Evolutionary conservation across 2,329 filamentous ascomycete genomes (phyloP).

Genomic region (Penicillium janthinellum): DNA sequence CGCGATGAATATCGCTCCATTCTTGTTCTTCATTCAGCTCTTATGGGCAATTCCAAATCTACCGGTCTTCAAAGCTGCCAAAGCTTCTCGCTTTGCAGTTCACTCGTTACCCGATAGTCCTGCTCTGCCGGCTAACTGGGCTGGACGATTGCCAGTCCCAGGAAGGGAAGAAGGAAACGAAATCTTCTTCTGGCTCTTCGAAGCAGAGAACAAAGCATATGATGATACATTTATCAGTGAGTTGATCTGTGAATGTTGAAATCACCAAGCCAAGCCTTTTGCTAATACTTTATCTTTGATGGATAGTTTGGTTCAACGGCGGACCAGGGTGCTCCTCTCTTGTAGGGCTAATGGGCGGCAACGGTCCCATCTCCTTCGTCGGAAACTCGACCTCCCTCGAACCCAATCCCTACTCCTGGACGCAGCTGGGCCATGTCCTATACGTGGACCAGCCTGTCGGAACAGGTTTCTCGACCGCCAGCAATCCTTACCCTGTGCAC

Average conservation of each 20-base stretch:
- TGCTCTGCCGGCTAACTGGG: constrained; percentile 36
- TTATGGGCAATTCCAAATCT: constrained; percentile 20
- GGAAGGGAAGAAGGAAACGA: constrained; percentile 30
- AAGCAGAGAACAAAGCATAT: constrained; percentile 32
- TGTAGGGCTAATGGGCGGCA: constrained; percentile 36
- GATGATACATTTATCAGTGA: constrained; percentile 40
- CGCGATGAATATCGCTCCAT: constrained; percentile 25
- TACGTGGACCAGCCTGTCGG: constrained; percentile 44
- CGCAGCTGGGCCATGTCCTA: constrained; percentile 37
- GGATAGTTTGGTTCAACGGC: constrained; percentile 40
- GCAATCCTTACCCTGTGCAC: constrained; percentile 29
- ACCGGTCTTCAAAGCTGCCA: not conserved
- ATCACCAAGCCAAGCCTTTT: constrained; percentile 8
- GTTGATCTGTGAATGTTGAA: constrained; percentile 5
- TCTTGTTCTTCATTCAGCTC: constrained; percentile 25
- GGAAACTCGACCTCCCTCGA: constrained; percentile 30
- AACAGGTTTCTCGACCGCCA: constrained; percentile 38
- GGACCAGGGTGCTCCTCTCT: constrained; percentile 41
- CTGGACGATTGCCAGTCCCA: constrained; percentile 37
- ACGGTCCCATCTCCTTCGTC: constrained; percentile 37
- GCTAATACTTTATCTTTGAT: not conserved
- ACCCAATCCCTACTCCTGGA: constrained; percentile 33
- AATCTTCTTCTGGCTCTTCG: constrained; percentile 43
- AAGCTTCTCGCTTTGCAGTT: constrained; percentile 31
- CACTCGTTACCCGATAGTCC: constrained; percentile 32